Evolutionary conservation across 306 rosid genomes (phyloP).

Genomic region (Vigna unguiculata): DNA sequence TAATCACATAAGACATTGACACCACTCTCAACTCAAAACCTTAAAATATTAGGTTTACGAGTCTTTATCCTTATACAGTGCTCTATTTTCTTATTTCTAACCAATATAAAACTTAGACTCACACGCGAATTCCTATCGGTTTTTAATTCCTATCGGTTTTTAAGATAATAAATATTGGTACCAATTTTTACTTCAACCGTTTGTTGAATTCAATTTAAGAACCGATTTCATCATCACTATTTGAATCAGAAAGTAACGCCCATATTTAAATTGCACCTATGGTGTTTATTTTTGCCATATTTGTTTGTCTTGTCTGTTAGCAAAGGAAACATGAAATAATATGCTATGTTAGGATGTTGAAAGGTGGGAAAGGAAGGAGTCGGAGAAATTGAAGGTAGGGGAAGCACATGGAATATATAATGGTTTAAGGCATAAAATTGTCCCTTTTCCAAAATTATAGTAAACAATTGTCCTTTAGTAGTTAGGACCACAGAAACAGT

Average conservation of each 20-base stretch:
- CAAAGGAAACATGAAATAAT: neutral
- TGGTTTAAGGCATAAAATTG: constrained; percentile 28
- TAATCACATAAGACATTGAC: no score
- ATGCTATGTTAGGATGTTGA: neutral
- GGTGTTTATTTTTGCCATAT: no score
- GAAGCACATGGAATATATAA: constrained; percentile 31
- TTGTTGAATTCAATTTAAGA: neutral
- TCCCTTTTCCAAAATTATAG: constrained; percentile 36
- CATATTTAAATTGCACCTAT: no score
- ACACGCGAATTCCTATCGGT: no score
- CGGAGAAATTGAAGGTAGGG: neutral
- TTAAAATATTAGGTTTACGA: no score
- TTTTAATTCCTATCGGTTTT: no score
- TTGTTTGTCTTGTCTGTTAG: rapidly evolving
- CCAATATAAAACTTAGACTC: no score
- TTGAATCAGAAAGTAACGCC: no score
- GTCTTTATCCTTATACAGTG: no score
- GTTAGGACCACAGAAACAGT: constrained; percentile 57
- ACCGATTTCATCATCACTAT: no score
- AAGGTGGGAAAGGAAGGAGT: neutral
- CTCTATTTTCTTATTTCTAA: no score
- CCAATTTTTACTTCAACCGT: neutral
- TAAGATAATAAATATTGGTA: neutral
- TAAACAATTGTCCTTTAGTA: constrained; percentile 44
- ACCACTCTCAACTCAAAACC: no score